phyloP scores from a whole-genome alignment of 148 eudicot genomes.

The Chenopodium album region DNA sequence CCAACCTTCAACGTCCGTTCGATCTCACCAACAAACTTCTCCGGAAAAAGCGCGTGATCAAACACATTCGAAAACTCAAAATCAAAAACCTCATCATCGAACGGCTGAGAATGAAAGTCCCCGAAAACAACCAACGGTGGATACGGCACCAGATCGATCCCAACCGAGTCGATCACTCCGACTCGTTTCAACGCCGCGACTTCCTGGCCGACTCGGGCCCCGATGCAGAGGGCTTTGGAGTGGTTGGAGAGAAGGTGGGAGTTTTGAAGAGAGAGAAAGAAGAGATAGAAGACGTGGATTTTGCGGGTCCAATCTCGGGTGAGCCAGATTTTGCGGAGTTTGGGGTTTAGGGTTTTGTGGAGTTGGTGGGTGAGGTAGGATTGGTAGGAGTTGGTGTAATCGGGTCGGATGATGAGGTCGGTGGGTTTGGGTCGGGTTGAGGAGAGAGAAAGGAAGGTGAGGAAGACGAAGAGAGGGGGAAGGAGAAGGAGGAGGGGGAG shows the following conservation, averaged over 20 bases:
- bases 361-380: slow-evolving; percentile 68
- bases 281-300: slow-evolving; percentile 49
- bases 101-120: slow-evolving; percentile 81
- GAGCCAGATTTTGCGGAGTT: slow-evolving; percentile 66
- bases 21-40: slow-evolving; percentile 62
- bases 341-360: slow-evolving; percentile 71
- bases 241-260: slow-evolving; percentile 33
- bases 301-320: slow-evolving; percentile 86
- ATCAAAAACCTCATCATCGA: slow-evolving; percentile 52
- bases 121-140: slow-evolving; percentile 76
- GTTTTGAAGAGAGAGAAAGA: slow-evolving; percentile 46
- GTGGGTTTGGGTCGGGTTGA: slow-evolving; percentile 22
- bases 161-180: slow-evolving; percentile 63
- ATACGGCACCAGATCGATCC: slow-evolving; percentile 71
- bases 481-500: slow-evolving; percentile 27
- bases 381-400: slow-evolving; percentile 66
- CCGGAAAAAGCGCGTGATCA: slow-evolving; percentile 78
- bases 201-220: slow-evolving; percentile 86
- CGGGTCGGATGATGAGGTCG: slow-evolving; percentile 61
- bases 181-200: slow-evolving; percentile 56
- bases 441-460: slow-evolving; percentile 34
- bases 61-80: slow-evolving; percentile 84
- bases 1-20: slow-evolving; percentile 74
- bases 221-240: slow-evolving; percentile 60
- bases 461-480: slow-evolving; percentile 23